Base-by-base conservation (phyloP, 495 filamentous ascomycete species). In the Aspergillus steynii region DNA sequence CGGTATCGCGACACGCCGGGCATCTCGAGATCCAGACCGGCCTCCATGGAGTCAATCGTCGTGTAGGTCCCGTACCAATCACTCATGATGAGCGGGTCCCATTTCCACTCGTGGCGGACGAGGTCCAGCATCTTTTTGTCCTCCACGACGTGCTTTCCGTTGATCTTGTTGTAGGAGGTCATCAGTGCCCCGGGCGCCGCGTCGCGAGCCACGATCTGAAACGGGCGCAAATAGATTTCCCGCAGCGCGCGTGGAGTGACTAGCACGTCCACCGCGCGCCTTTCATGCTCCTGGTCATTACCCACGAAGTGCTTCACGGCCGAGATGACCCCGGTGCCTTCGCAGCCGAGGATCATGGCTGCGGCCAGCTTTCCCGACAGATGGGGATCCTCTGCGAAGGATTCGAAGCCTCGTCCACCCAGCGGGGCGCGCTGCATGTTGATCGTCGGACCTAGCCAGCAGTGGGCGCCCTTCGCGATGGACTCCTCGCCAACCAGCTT, bases 91-190 rank as follows among this genome's bases (percentile, higher is more conserved):
- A 75, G 20, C 5, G 63, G 63, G 45, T 88, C 73, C 77, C 80
- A 93, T 1, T 79, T 81, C 88, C 87, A 91, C 67, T 92, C 88
- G 10, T 81, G 78, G 32, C 90, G 80, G 47, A 92, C 65, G 20
- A 91, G 77, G 26, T 82, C 75, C 10, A 91, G 62, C 14, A 89
- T 68, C 53, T 77, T 73, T 9, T 74, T 70, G 63, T 87, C 85
- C 71, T 88, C 86, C 60, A 81, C 84, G 20, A 83, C 84, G 68
- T 88, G 88, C 10, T 76, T 76, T 12, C 89, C 90, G 67, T 92
- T 91, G 34, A 93, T 76, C 60, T 85, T 83, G 59, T 91, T 92
- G 67, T 92, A 93, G 20, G 83, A 81, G 15, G 86, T 89, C 90
- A 93, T 93, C 32, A 92, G 74, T 3, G 85, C 83, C 15, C 81